Conservation (phyloP, 208 protist genomes). For the Leishmania gerbilli region DNA sequence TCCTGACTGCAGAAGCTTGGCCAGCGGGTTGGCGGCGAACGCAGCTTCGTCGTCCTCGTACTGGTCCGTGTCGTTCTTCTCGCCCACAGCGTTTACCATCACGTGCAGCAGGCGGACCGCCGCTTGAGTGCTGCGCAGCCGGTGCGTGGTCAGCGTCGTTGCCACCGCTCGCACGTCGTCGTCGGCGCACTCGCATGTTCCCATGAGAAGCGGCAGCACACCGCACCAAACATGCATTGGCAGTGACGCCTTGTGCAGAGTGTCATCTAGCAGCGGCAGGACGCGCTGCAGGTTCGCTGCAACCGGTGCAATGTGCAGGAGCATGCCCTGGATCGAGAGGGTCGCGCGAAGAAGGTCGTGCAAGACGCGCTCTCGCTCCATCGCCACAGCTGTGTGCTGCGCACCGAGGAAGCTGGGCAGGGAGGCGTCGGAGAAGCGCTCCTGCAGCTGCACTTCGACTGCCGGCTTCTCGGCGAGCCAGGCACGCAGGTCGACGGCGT, state of each 20-base stretch:
- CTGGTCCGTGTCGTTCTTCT: constrained; percentile 37
- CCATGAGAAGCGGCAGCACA: constrained; percentile 52
- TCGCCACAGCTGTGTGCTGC: constrained; percentile 14
- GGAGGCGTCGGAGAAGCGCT: constrained; percentile 4
- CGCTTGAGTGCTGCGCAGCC: constrained; percentile 48
- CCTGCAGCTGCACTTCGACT: constrained; percentile 14
- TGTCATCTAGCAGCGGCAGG: constrained; percentile 50
- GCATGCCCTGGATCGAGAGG: constrained; percentile 49
- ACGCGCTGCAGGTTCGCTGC: constrained; percentile 47
- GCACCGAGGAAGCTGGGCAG: constrained; percentile 25
- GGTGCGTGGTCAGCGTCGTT: constrained; percentile 36
- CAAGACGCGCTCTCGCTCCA: constrained; percentile 37
- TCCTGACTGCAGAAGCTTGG: constrained; percentile 41
- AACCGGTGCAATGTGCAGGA: constrained; percentile 47
- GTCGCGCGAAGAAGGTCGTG: constrained; percentile 56
- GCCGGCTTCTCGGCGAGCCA: constrained; percentile 39
- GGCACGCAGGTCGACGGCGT: constrained; percentile 34
- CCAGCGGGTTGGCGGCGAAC: constrained; percentile 65
- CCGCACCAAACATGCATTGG: constrained; percentile 63
- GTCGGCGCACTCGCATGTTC: constrained; percentile 21
- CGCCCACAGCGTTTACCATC: constrained; percentile 49
- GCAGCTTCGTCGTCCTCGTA: constrained; percentile 68
- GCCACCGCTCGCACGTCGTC: constrained; percentile 36
- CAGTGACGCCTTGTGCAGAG: constrained; percentile 41
- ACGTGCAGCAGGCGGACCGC: constrained; percentile 60